Evolutionary conservation across 2,329 filamentous ascomycete genomes (phyloP).

Genomic region (Grosmannia huntii): DNA sequence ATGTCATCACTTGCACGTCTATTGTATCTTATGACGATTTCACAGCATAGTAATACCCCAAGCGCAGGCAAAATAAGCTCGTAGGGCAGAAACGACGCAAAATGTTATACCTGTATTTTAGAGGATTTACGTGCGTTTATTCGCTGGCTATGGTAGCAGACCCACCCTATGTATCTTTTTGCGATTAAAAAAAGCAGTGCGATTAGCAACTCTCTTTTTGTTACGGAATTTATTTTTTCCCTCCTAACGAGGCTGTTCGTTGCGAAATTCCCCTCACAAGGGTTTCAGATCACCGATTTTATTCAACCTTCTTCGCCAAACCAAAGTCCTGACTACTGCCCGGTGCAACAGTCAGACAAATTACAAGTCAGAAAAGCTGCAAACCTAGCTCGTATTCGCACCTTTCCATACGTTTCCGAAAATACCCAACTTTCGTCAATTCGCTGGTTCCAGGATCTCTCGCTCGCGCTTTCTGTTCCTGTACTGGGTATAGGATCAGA

Average conservation of each 20-base stretch:
- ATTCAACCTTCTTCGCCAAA: not conserved
- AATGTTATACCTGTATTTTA: too few species aligned
- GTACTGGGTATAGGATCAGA: slow-evolving; percentile 8
- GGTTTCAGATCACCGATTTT: not conserved
- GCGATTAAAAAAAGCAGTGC: too few species aligned
- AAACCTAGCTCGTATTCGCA: not conserved
- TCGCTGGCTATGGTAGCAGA: too few species aligned
- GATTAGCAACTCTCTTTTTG: not conserved
- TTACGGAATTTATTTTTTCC: not conserved
- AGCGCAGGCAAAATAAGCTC: too few species aligned
- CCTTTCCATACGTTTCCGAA: not conserved
- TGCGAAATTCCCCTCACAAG: not conserved
- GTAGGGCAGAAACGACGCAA: too few species aligned
- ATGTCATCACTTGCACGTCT: too few species aligned
- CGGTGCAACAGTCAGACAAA: slow-evolving; percentile 2
- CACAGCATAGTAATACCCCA: too few species aligned
- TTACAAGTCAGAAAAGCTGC: not conserved
- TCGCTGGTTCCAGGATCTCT: not conserved
- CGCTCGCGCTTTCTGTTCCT: slow-evolving; percentile 3
- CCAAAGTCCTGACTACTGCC: slow-evolving; percentile 4
- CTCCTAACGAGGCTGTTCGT: not conserved
- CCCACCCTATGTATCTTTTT: too few species aligned
- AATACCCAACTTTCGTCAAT: not conserved
- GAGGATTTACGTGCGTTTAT: too few species aligned
- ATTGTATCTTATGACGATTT: too few species aligned